Evolutionary conservation across 495 filamentous ascomycete species (phyloP).

Genomic region (Neurospora discreta): DNA sequence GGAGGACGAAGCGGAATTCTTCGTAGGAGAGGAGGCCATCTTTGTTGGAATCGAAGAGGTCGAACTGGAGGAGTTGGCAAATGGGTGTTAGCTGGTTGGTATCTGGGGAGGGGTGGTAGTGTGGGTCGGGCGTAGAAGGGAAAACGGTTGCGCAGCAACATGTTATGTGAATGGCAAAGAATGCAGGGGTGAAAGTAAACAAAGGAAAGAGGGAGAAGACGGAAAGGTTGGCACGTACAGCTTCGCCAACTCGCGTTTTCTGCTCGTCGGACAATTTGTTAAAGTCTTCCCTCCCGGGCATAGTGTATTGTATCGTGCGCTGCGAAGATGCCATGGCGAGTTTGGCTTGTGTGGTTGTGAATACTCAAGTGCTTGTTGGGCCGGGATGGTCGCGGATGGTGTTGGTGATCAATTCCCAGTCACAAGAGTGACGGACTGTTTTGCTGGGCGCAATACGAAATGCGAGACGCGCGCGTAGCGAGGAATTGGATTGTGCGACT

Average conservation of each 20-base stretch:
- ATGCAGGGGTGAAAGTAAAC: neutral
- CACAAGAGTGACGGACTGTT: neutral
- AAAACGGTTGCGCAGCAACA: neutral
- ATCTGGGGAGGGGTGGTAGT: neutral
- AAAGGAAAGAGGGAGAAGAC: neutral
- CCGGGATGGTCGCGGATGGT: neutral
- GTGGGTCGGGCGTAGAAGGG: neutral
- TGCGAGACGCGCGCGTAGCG: neutral
- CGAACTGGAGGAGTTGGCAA: constrained; percentile 49
- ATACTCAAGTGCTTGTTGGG: neutral
- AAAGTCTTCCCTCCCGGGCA: constrained; percentile 22
- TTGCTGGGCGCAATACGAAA: neutral
- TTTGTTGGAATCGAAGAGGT: constrained; percentile 94
- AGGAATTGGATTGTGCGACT: neutral
- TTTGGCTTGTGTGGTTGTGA: neutral
- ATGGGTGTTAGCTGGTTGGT: neutral
- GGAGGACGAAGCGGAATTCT: constrained; percentile 94
- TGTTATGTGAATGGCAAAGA: neutral
- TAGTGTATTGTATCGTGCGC: constrained; percentile 24
- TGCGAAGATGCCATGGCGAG: constrained; percentile 13
- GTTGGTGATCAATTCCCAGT: neutral
- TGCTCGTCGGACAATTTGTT: constrained; percentile 25
- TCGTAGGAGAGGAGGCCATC: constrained; percentile 92
- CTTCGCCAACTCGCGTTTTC: constrained; percentile 24
- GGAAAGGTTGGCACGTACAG: constrained; percentile 10